These are phyloP conservation scores for Alternaria sp. DNA, from an alignment of 2,329 filamentous ascomycete genomes.

Conservation along the genomic window DNA sequence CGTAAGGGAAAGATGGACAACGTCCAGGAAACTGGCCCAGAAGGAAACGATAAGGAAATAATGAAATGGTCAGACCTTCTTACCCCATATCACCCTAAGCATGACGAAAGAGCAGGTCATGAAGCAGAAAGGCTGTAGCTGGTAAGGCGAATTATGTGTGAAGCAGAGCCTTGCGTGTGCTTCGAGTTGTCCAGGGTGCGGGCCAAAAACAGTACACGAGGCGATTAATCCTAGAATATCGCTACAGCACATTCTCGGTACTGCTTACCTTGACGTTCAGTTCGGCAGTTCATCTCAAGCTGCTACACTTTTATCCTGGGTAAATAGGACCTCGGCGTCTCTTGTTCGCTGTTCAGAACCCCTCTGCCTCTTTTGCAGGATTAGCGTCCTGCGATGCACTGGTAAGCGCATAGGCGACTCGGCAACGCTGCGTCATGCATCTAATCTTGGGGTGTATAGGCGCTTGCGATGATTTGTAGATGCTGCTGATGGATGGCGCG, in stretches of 20 bases:
- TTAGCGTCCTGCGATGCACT: slow-evolving; percentile 17
- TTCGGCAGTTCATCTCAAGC: slow-evolving; percentile 13
- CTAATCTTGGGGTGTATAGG: slow-evolving; percentile 23
- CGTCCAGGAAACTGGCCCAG: slow-evolving; percentile 12
- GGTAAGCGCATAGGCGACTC: slow-evolving; percentile 19
- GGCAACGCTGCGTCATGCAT: slow-evolving; percentile 14
- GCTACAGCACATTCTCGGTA: slow-evolving; percentile 24
- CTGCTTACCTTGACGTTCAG: slow-evolving; percentile 22
- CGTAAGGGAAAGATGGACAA: not conserved
- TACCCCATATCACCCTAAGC: slow-evolving; percentile 8
- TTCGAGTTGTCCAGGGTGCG: not conserved
- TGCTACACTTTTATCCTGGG: not conserved
- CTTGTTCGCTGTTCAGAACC: not conserved
- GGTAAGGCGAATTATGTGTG: not conserved
- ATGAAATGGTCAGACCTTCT: slow-evolving; percentile 1
- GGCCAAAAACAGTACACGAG: slow-evolving; percentile 11
- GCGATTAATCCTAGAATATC: slow-evolving; percentile 16
- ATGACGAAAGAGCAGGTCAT: slow-evolving; percentile 7
- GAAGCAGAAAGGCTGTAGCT: not conserved
- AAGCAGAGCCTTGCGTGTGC: not conserved
- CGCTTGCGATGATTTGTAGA: slow-evolving; percentile 26
- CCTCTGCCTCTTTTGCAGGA: slow-evolving; percentile 10
- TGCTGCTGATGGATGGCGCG: slow-evolving; percentile 17
- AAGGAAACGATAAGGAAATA: slow-evolving; percentile 18
- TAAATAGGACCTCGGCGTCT: slow-evolving; percentile 8